These are phyloP conservation scores for Lactarius deliciosus DNA, from an alignment of 768 basidiomycete genomes.

Conservation along the genomic window DNA sequence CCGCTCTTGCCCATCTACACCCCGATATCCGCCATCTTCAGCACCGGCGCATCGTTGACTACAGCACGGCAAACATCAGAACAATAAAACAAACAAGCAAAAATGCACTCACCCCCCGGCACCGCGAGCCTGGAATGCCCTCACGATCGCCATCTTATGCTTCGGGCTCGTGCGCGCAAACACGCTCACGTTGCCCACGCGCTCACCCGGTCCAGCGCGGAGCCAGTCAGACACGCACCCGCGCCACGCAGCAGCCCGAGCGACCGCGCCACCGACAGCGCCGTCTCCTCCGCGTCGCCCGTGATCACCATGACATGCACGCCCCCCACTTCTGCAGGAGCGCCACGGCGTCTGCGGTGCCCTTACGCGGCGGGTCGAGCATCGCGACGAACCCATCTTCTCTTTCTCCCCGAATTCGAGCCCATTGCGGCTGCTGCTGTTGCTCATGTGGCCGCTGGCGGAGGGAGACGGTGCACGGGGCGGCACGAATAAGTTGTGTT, in stretches of 20 bases:
- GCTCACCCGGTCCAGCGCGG: too few species aligned
- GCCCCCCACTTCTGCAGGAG: constrained; percentile 73
- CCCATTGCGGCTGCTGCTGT: neutral
- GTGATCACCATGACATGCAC: constrained; percentile 99
- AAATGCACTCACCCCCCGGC: constrained; percentile 50
- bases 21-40: constrained; percentile 98
- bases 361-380: constrained; percentile 91
- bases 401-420: constrained; percentile 35
- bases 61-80: constrained; percentile 2
- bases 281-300: constrained; percentile 90
- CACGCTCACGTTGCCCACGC: too few species aligned
- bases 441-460: constrained; percentile 30
- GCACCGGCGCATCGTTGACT: constrained; percentile 95
- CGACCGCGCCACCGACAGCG: constrained; percentile 89
- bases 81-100: neutral
- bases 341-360: constrained; percentile 86
- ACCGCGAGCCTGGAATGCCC: constrained; percentile 87
- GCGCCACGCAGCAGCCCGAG: too few species aligned
- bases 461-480: constrained; percentile 33
- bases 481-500: constrained; percentile 25
- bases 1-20: constrained; percentile 92
- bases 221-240: constrained; percentile 28
- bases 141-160: constrained; percentile 51
- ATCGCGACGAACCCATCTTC: constrained; percentile 82
- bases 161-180: too few species aligned